Conservation (phyloP, 768 basidiomycete genomes). For the Phaffia australis region DNA sequence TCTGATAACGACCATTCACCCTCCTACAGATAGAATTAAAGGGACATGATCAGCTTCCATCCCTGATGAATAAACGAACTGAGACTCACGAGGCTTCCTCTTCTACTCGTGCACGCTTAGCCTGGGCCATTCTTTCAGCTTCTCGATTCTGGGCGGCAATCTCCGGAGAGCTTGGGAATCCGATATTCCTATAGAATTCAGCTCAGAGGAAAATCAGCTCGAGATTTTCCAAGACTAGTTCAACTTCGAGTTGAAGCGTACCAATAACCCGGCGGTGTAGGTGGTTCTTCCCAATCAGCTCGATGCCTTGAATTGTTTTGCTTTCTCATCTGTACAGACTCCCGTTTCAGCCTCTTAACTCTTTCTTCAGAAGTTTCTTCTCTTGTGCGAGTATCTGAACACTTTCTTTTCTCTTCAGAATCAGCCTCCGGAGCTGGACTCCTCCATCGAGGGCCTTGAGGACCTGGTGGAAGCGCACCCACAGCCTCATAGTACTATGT, state of each 20-base stretch:
- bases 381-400: not conserved
- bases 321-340: slow-evolving; percentile 29
- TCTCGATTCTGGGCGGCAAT: slow-evolving; percentile 60
- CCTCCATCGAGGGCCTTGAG: slow-evolving; percentile 63
- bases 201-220: not conserved
- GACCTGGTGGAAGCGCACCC: slow-evolving; percentile 56
- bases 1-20: slow-evolving; percentile 10
- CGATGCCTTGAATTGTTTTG: slow-evolving; percentile 35
- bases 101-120: slow-evolving; percentile 53
- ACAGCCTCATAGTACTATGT: slow-evolving; percentile 66
- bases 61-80: not conserved
- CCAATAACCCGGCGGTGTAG: slow-evolving; percentile 77
- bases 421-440: slow-evolving; percentile 42
- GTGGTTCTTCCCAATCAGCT: slow-evolving; percentile 52
- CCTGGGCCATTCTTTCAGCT: slow-evolving; percentile 60
- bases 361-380: not conserved
- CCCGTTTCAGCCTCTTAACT: slow-evolving; percentile 27
- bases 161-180: slow-evolving; percentile 78
- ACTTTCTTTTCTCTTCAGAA: not conserved
- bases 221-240: not conserved
- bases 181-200: slow-evolving; percentile 49
- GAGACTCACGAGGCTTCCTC: slow-evolving; percentile 49
- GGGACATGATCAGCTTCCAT: not conserved
- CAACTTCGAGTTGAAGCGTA: slow-evolving; percentile 10
- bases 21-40: not conserved